Evolutionary conservation across 495 filamentous ascomycete species (phyloP), one percentile per base, ranked within the genome.

Genomic region (Wilcoxina mikolae): DNA sequence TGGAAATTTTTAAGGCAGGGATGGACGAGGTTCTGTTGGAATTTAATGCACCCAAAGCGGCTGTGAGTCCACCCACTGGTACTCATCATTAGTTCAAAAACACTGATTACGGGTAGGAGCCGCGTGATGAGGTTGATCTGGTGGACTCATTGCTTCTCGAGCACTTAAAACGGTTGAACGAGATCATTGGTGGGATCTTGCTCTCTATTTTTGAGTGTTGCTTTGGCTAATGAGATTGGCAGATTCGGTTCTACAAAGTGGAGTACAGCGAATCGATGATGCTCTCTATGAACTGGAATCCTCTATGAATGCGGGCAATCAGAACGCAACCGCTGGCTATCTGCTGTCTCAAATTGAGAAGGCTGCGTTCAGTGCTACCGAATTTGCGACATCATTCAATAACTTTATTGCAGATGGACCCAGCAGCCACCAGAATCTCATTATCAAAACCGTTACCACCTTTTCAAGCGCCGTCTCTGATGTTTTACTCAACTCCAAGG

Each of bases 361-460:
- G 71, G 91, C 91, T 0, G 86, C 85, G n/a, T 78, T 86, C 12
- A 94, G 80, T 53, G 87, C 90, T 3, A 96, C 85, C 51, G 91
- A 96, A 62, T 98, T 98, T 66, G 89, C 90, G 0, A 95, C 90
- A 2, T 80, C 91, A 0, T 96, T 95, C 76, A 96, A 95, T 72
- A 88, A 90, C 66, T 95, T 87, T 69, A 93, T 98, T 58, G 89
- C 88, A 15, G 91, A 98, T 69, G 91, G 91, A 0, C 91, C 91
- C 3, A 94, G 88, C 72, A 88, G 85, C 70, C 83, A 80, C 9
- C 86, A 95, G 65, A 78, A 84, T 2, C 87, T 91, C 57, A 83
- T 96, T 53, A 96, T 95, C 69, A 87, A 90, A 60, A 91, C 86
- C 0, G 79, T 94, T 53, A 87, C 86, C 61, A 78, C 86, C 28